Conservation (phyloP, 768 basidiomycete species). For the Macrocybe gigantea region DNA sequence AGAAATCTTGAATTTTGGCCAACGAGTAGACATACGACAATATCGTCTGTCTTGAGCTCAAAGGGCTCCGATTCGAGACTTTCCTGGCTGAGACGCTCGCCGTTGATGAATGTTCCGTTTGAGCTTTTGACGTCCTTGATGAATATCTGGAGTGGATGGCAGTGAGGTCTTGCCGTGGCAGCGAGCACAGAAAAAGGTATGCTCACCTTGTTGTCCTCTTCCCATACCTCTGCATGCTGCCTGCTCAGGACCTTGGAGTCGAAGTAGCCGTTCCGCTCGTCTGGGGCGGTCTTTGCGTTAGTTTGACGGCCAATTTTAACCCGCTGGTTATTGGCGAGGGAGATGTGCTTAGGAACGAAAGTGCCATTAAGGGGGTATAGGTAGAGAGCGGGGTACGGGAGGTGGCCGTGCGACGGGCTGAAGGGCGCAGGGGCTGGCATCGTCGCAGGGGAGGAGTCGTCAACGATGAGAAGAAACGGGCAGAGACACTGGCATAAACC, state of each 20-base stretch:
- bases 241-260: constrained; percentile 88
- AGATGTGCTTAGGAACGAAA: constrained; percentile 89
- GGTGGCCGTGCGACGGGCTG: no score
- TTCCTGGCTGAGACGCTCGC: constrained; percentile 86
- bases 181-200: not conserved
- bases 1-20: not conserved
- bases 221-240: constrained; percentile 97
- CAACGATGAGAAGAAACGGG: no score
- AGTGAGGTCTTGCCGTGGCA: constrained; percentile 1
- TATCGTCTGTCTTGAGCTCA: constrained; percentile 92
- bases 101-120: constrained; percentile 98
- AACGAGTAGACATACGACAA: constrained; percentile 63
- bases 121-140: constrained; percentile 99
- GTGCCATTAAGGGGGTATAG: constrained; percentile 91
- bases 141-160: constrained; percentile 59
- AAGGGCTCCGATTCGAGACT: constrained; percentile 88
- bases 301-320: constrained; percentile 93
- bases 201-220: constrained; percentile 77
- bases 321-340: constrained; percentile 55
- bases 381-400: constrained; percentile 41
- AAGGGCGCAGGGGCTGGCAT: no score
- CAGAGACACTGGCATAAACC: no score
- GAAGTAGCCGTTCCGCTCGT: constrained; percentile 90
- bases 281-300: constrained; percentile 87
- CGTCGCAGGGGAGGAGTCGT: no score